Base-by-base conservation (phyloP, 2,329 filamentous ascomycete species). In the Niveomyces coronatus region DNA sequence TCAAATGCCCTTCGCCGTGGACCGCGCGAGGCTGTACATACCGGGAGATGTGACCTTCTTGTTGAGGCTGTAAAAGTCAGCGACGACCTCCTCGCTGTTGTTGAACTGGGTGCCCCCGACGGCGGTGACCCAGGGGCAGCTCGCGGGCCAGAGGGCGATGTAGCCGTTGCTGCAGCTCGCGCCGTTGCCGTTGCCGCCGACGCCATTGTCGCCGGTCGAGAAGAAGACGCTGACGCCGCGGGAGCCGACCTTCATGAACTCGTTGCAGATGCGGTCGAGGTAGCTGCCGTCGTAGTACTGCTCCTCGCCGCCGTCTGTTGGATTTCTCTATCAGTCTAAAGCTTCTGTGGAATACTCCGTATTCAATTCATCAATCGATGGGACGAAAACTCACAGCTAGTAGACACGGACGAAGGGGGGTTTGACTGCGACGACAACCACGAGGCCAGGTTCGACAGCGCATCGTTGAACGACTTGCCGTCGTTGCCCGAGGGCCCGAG, bases 221-320 rank as follows among this genome's bases (percentile, higher is more conserved):
- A 67, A 69, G 18, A 74, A 41, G 13, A 75, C 54, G 1, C 64
- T 64, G 10, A 72, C 59, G 20, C 70, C 70, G 4, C 40, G 33
- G 71, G 71, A 35, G 14, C 65, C 70, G 2, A 73, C 62, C 57
- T 75, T 75, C 63, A 74, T 64, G 51, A 69, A 74, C 56, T 74
- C 70, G 42, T 60, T 54, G 51, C 70, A 75, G 49, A 74, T 69
- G 3, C 71, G 58, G 28, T 58, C 49, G 14, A 45, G 31, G 41
- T 47, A 47, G 20, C 22, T 22, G 3, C 18, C 19, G 11, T 38
- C 32, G 11, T 40, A 53, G 38, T 65, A 62, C 9, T 58, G 62
- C 53, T 76, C 70, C 44, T 68, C 66, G 46, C 67, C 67, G 13
- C 59, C 63, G 51, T 76, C 76, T n/a, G 64, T 24, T 24, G 22